Percentiles rank a stretch among this genome's conserved stretches.
Conservation (phyloP, 2,329 filamentous ascomycete genomes). For the Colletotrichum sp. region DNA sequence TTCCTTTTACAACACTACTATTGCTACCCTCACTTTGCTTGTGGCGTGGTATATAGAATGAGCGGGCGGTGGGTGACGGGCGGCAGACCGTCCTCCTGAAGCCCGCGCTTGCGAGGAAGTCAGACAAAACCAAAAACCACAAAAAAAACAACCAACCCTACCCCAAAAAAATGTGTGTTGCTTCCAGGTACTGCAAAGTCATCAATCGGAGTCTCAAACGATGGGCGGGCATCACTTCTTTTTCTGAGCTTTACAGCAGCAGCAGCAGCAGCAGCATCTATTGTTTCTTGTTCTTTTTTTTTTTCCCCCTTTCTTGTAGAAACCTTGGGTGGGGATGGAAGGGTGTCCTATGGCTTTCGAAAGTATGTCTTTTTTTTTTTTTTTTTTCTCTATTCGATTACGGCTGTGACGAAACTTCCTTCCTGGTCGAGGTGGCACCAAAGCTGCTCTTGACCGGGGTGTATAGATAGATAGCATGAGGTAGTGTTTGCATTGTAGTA, state of each 20-base stretch:
- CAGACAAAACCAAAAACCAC: neutral
- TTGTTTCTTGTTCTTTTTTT: neutral
- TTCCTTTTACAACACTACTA: conserved; percentile 10
- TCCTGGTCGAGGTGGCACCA: neutral
- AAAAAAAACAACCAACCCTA: neutral
- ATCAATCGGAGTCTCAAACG: neutral
- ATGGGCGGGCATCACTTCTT: neutral
- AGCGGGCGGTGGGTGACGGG: neutral
- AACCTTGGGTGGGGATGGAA: neutral
- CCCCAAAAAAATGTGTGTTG: neutral
- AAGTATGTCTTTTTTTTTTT: neutral
- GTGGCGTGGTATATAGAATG: conserved; percentile 19
- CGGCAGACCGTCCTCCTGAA: neutral
- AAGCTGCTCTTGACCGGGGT: neutral
- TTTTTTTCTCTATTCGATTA: neutral
- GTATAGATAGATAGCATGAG: conserved; percentile 17
- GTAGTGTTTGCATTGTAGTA: conserved; percentile 18
- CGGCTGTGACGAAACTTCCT: neutral
- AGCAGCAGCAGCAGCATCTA: neutral
- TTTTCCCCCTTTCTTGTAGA: neutral
- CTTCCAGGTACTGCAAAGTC: neutral
- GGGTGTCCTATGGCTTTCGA: neutral
- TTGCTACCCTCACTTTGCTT: conserved; percentile 16
- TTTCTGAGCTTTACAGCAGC: neutral
- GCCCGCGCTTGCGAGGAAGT: conserved; percentile 1